Conservation (phyloP, 2,329 filamentous ascomycete species). For the Ophiostoma himal-ulmi region DNA sequence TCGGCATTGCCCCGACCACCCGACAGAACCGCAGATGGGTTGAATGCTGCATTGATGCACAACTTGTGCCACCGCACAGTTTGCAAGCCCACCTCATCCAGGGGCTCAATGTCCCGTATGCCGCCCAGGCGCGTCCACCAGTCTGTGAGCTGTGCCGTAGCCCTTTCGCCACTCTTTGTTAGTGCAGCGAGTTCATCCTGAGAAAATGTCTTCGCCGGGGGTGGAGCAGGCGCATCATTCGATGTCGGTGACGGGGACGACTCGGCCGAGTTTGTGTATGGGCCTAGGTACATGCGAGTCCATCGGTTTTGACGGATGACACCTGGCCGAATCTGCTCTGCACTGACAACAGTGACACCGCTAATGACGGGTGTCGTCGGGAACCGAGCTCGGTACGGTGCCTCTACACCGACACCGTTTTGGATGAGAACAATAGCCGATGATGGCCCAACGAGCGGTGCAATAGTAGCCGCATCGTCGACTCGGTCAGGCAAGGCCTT, state of each 20-base stretch:
- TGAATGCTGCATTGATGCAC: constrained; percentile 70
- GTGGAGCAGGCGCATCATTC: neutral
- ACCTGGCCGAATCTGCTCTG: constrained; percentile 58
- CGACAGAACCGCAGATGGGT: constrained; percentile 63
- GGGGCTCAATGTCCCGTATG: constrained; percentile 56
- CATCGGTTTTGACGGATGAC: constrained; percentile 64
- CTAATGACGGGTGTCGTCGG: constrained; percentile 56
- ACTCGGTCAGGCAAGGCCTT: constrained; percentile 62
- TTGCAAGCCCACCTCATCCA: constrained; percentile 60
- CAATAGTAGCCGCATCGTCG: constrained; percentile 56
- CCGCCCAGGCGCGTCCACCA: constrained; percentile 52
- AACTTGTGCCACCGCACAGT: constrained; percentile 71
- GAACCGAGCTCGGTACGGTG: constrained; percentile 58
- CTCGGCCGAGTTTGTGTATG: constrained; percentile 47
- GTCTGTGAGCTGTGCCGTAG: constrained; percentile 46
- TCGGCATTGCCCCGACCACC: constrained; percentile 59
- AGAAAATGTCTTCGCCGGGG: neutral
- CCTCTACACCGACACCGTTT: constrained; percentile 66
- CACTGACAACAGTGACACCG: constrained; percentile 64
- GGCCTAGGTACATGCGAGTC: constrained; percentile 65
- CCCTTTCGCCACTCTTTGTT: constrained; percentile 33
- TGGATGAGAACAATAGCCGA: constrained; percentile 63
- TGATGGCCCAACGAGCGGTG: constrained; percentile 49
- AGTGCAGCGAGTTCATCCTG: constrained; percentile 10
- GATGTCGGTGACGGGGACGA: neutral